Evolutionary conservation across 2,329 filamentous ascomycete genomes (phyloP), one percentile per base, ranked within the genome.

Genomic region (Pseudopithomyces maydicus): DNA sequence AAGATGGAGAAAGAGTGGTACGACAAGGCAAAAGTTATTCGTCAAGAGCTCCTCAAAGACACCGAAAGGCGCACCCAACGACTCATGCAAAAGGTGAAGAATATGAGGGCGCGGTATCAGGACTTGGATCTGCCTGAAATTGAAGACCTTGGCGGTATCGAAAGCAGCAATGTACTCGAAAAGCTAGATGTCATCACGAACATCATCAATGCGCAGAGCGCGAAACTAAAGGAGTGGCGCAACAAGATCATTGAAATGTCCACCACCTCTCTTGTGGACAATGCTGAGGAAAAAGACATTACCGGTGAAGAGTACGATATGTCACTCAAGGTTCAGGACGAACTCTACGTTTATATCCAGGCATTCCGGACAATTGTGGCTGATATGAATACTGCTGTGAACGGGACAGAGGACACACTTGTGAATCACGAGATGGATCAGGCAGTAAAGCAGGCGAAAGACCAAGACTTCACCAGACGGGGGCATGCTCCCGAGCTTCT

Each of bases 231-330:
- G 45, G 82, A 88, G 46, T 96, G 90, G 91, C 86, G 92, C 41
- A 83, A 89, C 55, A 81, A 86, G 41, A 87, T 93, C 56, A 83
- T 91, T 17, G 83, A 89, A 52, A 84, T 94, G 19, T 81, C 97
- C 10, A 78, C 90, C 11, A 84, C 87, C 58, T 87, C 91, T 0
- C 81, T 98, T 1, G 86, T 98, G 17, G 95, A 98, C 65, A 88
- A 95, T 68, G 92, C 96, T 39, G 78, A 79, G 15, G 80, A 79
- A n/a, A 77, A 84, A 10, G 91, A 96, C 56, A 84, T 87, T 2
- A 94, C 92, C 11, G 95, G 95, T 22, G 89, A 97, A 57, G 95
- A 98, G 72, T 95, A 97, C 61, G 90, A 92, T 64, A 86, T 90
- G 32, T 96, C 94, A 0, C 91, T 92, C 0, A 91, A 91, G 72